Base-by-base conservation (phyloP, 2,329 filamentous ascomycete species). In the Diaporthe sp. region DNA sequence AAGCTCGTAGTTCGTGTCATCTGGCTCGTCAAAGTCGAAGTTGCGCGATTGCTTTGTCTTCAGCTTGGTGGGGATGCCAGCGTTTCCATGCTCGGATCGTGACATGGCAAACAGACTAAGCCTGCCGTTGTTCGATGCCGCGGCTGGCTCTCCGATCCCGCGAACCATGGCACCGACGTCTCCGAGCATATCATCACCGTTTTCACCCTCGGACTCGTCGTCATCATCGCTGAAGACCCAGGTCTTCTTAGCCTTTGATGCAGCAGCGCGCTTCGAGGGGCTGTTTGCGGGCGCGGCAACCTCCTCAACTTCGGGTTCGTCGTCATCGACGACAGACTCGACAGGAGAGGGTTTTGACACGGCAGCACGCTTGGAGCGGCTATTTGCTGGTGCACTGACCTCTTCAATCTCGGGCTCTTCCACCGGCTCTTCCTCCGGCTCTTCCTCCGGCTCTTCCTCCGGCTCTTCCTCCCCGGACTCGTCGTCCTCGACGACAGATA, bases 161-260 rank as follows among this genome's bases (percentile, higher is more conserved):
- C 98, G 98, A 78, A 98, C 96, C 89, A 98, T 92, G 73, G 90
- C 92, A 78, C 93, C 95, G 68, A 98, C 93, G 81, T 98, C 95
- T 35, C 93, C 94, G 58, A 98, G 91, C 83, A 95, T 88, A 77
- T 94, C 91, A 77, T 95, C 91, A 72, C 90, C 90, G 70, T 91
- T 92, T 78, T 88, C 89, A 70, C 90, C 86, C 35, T 69, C 71
- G 0, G 87, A 90, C 56, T 92, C 88, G 70, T 91, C 83, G 53
- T 81, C 80, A 22, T 75, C 73, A 30, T 53, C 50, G 39, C 86
- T 84, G n/a, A 87, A 83, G 70, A 87, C 84, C 58, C 85, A 78
- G 35, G 83, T 82, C 79, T 84, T 82, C 79, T 84, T 86, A 63
- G 85, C 82, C 79, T 85, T 89, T 27, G 84, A 82, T 47, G 83